Evolutionary conservation across 2,329 filamentous ascomycete species (phyloP), one percentile per base, ranked within the genome.

Genomic region (Curvularia hawaiiensis): DNA sequence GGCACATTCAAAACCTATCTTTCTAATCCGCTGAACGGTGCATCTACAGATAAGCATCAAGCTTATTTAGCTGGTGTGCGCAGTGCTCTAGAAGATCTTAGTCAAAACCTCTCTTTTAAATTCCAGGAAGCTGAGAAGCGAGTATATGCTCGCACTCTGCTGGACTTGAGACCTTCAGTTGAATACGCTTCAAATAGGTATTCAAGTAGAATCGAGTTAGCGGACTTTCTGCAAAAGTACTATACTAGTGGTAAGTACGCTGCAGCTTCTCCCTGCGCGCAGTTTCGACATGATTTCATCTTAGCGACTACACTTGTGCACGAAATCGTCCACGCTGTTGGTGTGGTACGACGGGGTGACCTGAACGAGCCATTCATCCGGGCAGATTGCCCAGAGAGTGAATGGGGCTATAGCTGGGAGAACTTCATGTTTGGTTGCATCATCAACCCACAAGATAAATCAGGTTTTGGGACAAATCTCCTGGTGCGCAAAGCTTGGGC

Each of bases 321-420:
- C 49, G 75, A 77, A 48, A 54, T 76, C 28, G 62, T 65, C 3
- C 75, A 77, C 62, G 73, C 73, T 26, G 58, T 75, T 26, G 71
- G 73, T 18, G 62, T 73, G 16, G 67, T 75, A 67, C 61, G 65
- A 40, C 65, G 71, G 33, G 72, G 72, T 28, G 50, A 68, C 24
- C 33, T 70, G 1, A 33, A 40, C 4, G 75, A 77, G 59, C 69
- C 72, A 28, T 62, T 56, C 40, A 65, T 74, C 24, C 53, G 58
- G 11, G 51, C 56, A 12, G 60, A 72, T 18, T 66, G 68, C 54
- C 72, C 70, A 3, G 63, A 63, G 6, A 59, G 62, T 2, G 75
- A 77, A 47, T 70, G 67, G 62, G 75, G 75, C 14, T 70, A 60
- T 46, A 68, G 71, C n/a, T 77, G 73, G 73, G 75, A 77, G 52